phyloP scores from a whole-genome alignment of 1,139 yeast genomes.

The Sugiyamaella novakii region DNA sequence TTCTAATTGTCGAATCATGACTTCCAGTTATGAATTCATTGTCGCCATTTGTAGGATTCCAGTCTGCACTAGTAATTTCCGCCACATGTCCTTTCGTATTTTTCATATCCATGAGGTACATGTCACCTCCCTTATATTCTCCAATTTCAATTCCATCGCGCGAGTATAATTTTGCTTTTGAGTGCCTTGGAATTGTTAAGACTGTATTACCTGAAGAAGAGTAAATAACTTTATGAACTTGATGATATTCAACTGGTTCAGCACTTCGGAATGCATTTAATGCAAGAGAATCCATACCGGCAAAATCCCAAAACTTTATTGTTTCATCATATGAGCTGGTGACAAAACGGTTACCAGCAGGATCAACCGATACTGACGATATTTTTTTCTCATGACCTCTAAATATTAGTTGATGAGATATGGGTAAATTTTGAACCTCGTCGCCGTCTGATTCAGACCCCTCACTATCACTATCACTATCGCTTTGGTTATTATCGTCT shows the following conservation, averaged over 20 bases:
- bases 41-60: slow-evolving; percentile 36
- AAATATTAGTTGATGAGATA: slow-evolving; percentile 40
- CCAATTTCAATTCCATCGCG: slow-evolving; percentile 37
- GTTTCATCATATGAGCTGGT: slow-evolving; percentile 39
- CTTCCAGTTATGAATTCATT: slow-evolving; percentile 39
- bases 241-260: slow-evolving; percentile 40
- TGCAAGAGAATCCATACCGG: slow-evolving; percentile 39
- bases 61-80: slow-evolving; percentile 40
- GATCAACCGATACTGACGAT: slow-evolving; percentile 38
- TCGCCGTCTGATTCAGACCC: slow-evolving; percentile 26
- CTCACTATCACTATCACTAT: slow-evolving; percentile 33
- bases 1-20: slow-evolving; percentile 42
- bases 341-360: slow-evolving; percentile 38
- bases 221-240: slow-evolving; percentile 34
- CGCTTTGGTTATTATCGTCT: slow-evolving; percentile 18
- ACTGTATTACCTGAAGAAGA: slow-evolving; percentile 34
- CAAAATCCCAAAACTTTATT: slow-evolving; percentile 43
- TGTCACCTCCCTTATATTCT: slow-evolving; percentile 42
- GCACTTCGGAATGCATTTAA: slow-evolving; percentile 37
- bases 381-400: slow-evolving; percentile 37
- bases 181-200: slow-evolving; percentile 36
- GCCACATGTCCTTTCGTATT: slow-evolving; percentile 46
- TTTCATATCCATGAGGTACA: slow-evolving; percentile 44
- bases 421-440: slow-evolving; percentile 37
- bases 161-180: slow-evolving; percentile 35